These are phyloP conservation scores for Pseudopediastrum boryanum DNA, from an alignment of 139 green algal species.

Conservation along the genomic window DNA sequence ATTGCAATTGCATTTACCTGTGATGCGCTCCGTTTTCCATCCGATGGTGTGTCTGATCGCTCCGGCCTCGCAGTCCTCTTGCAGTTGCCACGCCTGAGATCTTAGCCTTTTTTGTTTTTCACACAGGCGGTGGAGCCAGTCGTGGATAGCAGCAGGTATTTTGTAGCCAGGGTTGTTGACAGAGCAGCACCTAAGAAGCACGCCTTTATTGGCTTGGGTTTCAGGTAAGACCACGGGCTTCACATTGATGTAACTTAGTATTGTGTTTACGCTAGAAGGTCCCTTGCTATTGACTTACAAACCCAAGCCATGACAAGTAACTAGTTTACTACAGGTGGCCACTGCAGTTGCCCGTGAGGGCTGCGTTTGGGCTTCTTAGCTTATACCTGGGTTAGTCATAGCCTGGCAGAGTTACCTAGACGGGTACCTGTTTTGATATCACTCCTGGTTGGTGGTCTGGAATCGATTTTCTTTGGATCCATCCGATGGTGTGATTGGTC, in stretches of 20 bases:
- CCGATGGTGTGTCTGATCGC: not conserved
- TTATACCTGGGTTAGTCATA: too few relatives aligned
- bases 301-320: not conserved
- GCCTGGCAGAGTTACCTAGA: not conserved
- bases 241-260: not conserved
- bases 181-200: slow-evolving; percentile 55
- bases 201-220: slow-evolving; percentile 78
- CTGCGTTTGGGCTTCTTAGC: too few relatives aligned
- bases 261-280: not conserved
- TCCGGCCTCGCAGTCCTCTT: not conserved
- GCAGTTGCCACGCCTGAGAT: too few relatives aligned
- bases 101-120: not conserved
- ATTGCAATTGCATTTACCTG: not conserved
- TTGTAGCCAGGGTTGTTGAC: slow-evolving; percentile 72
- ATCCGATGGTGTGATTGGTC: too few relatives aligned
- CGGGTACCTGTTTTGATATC: too few relatives aligned
- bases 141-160: slow-evolving; percentile 69
- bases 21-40: not conserved
- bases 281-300: not conserved
- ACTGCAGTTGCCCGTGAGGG: too few relatives aligned
- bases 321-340: not conserved
- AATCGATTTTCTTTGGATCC: too few relatives aligned
- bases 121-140: slow-evolving; percentile 72
- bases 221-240: slow-evolving; percentile 42
- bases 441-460: too few relatives aligned